Percentiles rank a stretch among this genome's conserved stretches.
These are phyloP conservation scores for Phytophthora hybrid DNA, from an alignment of 352 stramenopile genomes.

Conservation along the genomic window DNA sequence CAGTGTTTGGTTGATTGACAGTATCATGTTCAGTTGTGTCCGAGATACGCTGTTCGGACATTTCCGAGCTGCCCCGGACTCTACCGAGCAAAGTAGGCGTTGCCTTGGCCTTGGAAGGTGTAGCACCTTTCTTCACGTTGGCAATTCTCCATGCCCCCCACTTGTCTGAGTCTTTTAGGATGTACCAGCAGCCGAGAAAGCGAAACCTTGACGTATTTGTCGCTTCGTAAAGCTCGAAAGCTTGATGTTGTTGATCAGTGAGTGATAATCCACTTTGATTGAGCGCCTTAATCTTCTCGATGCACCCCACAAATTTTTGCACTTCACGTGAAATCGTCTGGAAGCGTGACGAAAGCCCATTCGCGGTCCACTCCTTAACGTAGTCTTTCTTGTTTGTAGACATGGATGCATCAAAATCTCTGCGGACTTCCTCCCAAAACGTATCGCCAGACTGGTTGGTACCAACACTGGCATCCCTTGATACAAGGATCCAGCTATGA, in stretches of 20 bases:
- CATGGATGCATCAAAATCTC: neutral
- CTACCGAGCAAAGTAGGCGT: neutral
- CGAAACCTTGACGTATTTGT: neutral
- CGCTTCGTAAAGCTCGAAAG: slow-evolving; percentile 3
- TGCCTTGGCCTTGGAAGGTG: neutral
- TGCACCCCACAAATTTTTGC: slow-evolving; percentile 10
- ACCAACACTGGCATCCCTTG: neutral
- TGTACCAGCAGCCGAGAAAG: neutral
- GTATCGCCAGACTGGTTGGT: neutral
- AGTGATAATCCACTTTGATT: slow-evolving; percentile 4
- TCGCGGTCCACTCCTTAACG: neutral
- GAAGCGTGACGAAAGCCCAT: slow-evolving; percentile 7
- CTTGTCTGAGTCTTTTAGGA: slow-evolving; percentile 1
- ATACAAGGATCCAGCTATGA: neutral
- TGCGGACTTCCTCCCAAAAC: neutral
- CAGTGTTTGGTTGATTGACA: too few relatives aligned
- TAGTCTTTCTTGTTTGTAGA: neutral
- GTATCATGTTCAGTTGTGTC: too few relatives aligned
- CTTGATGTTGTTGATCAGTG: neutral
- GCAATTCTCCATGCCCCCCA: neutral
- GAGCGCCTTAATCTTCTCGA: slow-evolving; percentile 4
- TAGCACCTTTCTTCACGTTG: neutral
- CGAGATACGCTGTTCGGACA: neutral
- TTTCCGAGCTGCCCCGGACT: neutral
- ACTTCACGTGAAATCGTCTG: slow-evolving; percentile 14